Base-by-base conservation (phyloP, 1,284 basidiomycete species). In the Trichosporon sp. region DNA sequence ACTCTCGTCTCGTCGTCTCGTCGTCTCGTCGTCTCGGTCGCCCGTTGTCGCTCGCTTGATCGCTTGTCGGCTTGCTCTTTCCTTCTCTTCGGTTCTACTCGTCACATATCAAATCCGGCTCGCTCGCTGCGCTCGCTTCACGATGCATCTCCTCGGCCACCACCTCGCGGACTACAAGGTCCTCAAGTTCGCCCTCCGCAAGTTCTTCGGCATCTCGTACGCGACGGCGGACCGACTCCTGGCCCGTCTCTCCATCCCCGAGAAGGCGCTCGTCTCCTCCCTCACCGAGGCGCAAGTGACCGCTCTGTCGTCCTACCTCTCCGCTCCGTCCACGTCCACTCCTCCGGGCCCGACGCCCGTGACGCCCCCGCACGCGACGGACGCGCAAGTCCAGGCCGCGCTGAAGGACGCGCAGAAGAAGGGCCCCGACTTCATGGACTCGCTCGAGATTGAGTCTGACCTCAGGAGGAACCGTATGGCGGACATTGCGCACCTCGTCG, bases 271-370 rank as follows among this genome's bases (percentile, higher is more conserved):
- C 82, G 71, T 83, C 69, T 65, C 84, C 77, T 69, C 81, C 81
- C 54, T 86, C 48, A 82, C 85, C 19, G 87, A 88, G 76, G 78
- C 83, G 3, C 87, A 88, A 80, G 80, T 88, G 71, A 88, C 87
- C 63, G 79, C 85, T 14, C 78, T 88, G 5, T 86, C 86, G 0
- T 85, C 87, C 8, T 86, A 87, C 77, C 85, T 88, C 32, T 88
- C 87, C 4, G 86, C 86, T 0, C 87, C 88, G 0, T 78, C 83
- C 1, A 83, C 83, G 0, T 77, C 79, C 1, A 66, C 75, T 8
- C 67, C 68, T 21, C 79, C 82, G 1, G 61, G 75, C 43, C 71
- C 81, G 35, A 81, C 86, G 66, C 78, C 85, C 16, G 64, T 75
- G 48, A 35, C 70, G 65, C 65, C 56, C 6, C 61, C 46, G 67